Conservation (phyloP, 257 asterid species). For the Scutellaria barbata region DNA sequence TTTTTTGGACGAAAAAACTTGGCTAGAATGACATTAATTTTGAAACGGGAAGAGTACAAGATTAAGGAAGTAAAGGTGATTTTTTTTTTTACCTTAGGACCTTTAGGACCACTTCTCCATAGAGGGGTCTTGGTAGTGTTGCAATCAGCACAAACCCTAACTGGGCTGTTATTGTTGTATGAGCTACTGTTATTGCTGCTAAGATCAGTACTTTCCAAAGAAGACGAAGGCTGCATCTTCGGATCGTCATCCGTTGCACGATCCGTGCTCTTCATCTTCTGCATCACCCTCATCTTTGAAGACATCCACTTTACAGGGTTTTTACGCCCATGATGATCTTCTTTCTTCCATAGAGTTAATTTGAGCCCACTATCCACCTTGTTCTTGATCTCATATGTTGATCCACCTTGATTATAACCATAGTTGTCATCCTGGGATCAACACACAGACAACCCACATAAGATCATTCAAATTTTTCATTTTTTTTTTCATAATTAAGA, state of each 20-base stretch:
- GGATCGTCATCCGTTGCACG: conserved; percentile 36
- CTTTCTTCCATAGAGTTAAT: conserved; percentile 55
- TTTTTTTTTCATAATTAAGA: not conserved
- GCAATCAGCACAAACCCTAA: conserved; percentile 98
- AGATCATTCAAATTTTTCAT: not conserved
- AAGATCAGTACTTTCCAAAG: conserved; percentile 50
- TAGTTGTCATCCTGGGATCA: conserved; percentile 39
- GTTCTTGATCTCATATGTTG: conserved; percentile 44
- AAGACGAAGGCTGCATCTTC: conserved; percentile 43
- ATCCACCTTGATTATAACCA: conserved; percentile 37
- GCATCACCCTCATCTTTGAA: conserved; percentile 71
- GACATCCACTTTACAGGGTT: conserved; percentile 58
- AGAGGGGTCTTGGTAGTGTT: conserved; percentile 97
- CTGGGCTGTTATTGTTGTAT: conserved; percentile 54
- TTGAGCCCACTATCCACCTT: conserved; percentile 47
- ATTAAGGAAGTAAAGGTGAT: not conserved
- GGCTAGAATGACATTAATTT: too few relatives aligned
- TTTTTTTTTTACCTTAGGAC: conserved; percentile 72
- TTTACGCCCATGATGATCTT: conserved; percentile 11
- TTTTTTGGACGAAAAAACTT: too few relatives aligned
- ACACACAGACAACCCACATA: not conserved
- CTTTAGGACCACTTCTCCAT: conserved; percentile 99
- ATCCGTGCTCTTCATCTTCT: conserved; percentile 48
- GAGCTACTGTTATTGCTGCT: conserved; percentile 59
- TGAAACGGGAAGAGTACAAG: too few relatives aligned